Evolutionary conservation across 2,329 filamentous ascomycete species (phyloP), one percentile per base, ranked within the genome.

Genomic region (Neopestalotiopsis rosae): DNA sequence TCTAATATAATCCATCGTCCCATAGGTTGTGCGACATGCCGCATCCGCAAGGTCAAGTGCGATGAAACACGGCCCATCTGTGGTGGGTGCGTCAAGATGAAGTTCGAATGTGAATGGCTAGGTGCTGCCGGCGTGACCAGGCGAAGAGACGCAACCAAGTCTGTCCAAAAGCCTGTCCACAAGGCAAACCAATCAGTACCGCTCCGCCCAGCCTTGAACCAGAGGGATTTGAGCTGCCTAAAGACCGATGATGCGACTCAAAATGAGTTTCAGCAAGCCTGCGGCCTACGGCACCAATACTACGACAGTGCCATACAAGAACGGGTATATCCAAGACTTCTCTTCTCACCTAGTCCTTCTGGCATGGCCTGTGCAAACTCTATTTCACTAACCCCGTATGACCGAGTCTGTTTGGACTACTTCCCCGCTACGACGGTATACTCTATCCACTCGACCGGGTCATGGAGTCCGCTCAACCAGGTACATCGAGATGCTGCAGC

Each of bases 31-130:
- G 28, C 65, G 6, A 67, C 68, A 5, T 69, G 68, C 52, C 68
- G 68, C 7, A 67, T 69, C 30, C 65, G 68, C 59, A 67, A 69
- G n/a, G 68, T 69, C 57, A 69, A 69, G 32, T 69, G 68, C 28
- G 68, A 69, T 52, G 68, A 69, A 42, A 14, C 42, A 20, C 30
- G 45, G 13, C 65, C 68, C 20, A 20, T 28, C 24, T 69, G 68
- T 34, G 61, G 65, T 17, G 65, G 61, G 12, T 67, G 68, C 61
- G 12, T 14, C 13, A 63, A 52, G 45, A 67, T 65, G 59, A 20
- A 45, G 30, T 67, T 67, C 34, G 20, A n/a, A 10, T 69, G 65
- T 61, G 68, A 69, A 34, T 69, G 68, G 68, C 59, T 30, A 6
- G 42, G 17, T 14, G 12, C 56, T 13, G 28, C n/a, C 20, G 13